A percentile compares a stretch with the other conserved stretches of the same genome.
Conservation (phyloP, 306 rosid species). For the Prinsepia uniflora region DNA sequence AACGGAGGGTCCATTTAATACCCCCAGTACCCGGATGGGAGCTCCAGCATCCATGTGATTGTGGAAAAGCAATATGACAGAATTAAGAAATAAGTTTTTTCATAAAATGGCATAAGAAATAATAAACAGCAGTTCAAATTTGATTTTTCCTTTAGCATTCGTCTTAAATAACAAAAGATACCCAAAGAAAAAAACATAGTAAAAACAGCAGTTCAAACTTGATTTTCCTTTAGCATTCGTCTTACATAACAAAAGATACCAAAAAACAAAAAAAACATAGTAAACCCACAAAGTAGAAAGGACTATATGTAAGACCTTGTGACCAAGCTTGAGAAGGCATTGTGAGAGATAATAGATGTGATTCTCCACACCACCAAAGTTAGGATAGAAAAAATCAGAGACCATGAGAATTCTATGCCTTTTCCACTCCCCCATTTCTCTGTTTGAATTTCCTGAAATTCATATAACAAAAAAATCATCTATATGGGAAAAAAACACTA, state of each 20-base stretch:
- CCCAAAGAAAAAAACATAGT: neutral
- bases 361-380: conserved; percentile 87
- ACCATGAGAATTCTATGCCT: conserved; percentile 73
- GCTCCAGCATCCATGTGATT: neutral
- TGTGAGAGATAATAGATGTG: conserved; percentile 83
- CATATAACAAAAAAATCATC: neutral
- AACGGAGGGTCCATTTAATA: neutral
- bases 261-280: neutral
- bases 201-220: conserved; percentile 3
- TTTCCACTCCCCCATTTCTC: conserved; percentile 44
- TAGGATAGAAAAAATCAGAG: conserved; percentile 93
- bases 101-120: too few relatives aligned
- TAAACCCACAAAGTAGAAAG: conserved; percentile 16
- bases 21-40: neutral
- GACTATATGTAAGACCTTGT: conserved; percentile 55
- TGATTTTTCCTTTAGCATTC: neutral
- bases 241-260: neutral
- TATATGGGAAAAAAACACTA: neutral
- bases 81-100: neutral
- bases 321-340: conserved; percentile 83
- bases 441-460: conserved; percentile 26
- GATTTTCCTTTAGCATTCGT: neutral
- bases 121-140: neutral
- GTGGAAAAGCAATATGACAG: neutral
- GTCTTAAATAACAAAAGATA: neutral